Evolutionary conservation across 345 rosid species (phyloP), one percentile per base, ranked within the genome.

Genomic region (Salix purpurea): DNA sequence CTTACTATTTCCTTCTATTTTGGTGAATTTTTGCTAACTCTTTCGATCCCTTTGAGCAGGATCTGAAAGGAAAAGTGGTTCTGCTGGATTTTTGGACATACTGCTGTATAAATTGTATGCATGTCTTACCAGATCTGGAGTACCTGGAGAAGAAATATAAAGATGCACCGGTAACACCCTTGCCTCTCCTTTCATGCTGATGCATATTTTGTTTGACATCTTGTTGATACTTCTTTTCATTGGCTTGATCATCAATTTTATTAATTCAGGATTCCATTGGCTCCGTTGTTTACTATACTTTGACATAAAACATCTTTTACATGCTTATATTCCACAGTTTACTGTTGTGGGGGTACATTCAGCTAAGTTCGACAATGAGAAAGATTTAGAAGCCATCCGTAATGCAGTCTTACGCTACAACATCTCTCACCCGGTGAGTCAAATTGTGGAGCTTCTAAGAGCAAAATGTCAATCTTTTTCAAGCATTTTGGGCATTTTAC

Each of bases 41-140:
- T 66, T 67, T 72, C 44, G 37, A 42, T 65, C 65, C 77, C 44
- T 66, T 66, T 81, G 83, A 67, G 81, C 89, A 95, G 99, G 97
- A 89, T 80, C 76, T 95, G 86, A 86, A 84, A 82, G 99, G 99
- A 77, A 95, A 93, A 85, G 96, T 93, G 79, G 99, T 93, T 69
- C 77, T 95, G 73, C 90, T 95, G 83, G 97, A 95, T 73, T 95
- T 95, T 84, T 93, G 99, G 99, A 95, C 99, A 18, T 95, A 95
- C 77, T 93, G 99, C 76, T 95, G 97, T 77, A 91, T 95, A 88
- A 93, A 93, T 74, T 95, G 99, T 70, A 91, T 95, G 92, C 99
- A 95, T 50, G 96, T 93, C 73, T 77, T 93, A 75, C 99, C 96
- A 37, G 99, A 95, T 86, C 83, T 95, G 52, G 99, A 86, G 72